A percentile compares a stretch with the other conserved stretches of the same genome.
These are phyloP conservation scores for Umbilicaria muhlenbergii DNA, from an alignment of 495 filamentous ascomycete species.

Conservation along the genomic window DNA sequence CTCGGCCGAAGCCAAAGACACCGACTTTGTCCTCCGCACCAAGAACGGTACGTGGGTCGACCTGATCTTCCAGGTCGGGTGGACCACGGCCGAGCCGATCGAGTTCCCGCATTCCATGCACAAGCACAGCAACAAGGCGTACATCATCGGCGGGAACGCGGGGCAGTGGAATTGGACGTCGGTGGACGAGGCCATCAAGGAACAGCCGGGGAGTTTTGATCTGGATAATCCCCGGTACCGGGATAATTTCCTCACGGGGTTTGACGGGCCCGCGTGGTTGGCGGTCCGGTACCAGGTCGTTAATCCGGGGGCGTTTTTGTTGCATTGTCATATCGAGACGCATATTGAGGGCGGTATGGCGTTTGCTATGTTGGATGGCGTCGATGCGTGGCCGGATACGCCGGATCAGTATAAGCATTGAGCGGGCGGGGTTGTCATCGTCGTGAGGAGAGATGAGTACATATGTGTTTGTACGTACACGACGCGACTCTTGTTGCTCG, in stretches of 20 bases:
- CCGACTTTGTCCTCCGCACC: constrained; percentile 4
- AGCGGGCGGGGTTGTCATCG: too few relatives aligned
- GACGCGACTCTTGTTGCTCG: too few relatives aligned
- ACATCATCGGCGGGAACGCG: constrained; percentile 33
- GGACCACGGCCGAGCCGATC: not conserved
- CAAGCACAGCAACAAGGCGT: constrained; percentile 47
- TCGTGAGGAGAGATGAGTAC: too few relatives aligned
- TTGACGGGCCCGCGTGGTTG: constrained; percentile 27
- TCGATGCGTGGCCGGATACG: constrained; percentile 34
- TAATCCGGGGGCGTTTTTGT: constrained; percentile 40
- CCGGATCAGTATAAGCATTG: not conserved
- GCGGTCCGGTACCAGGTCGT: constrained; percentile 40
- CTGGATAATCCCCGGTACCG: constrained; percentile 33
- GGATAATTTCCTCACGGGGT: constrained; percentile 30
- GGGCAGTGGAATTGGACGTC: constrained; percentile 33
- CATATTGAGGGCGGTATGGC: constrained; percentile 43
- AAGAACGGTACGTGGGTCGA: constrained; percentile 11
- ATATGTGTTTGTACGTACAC: too few relatives aligned
- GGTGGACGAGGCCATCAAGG: constrained; percentile 34
- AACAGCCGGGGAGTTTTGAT: constrained; percentile 35
- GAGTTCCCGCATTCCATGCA: constrained; percentile 39
- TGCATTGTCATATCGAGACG: constrained; percentile 47
- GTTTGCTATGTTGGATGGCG: constrained; percentile 37
- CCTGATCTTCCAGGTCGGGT: constrained; percentile 5
- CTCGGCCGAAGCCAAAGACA: not conserved